Evolutionary conservation across 331 rosid genomes (phyloP).

Genomic region (Pyracantha coccinea): DNA sequence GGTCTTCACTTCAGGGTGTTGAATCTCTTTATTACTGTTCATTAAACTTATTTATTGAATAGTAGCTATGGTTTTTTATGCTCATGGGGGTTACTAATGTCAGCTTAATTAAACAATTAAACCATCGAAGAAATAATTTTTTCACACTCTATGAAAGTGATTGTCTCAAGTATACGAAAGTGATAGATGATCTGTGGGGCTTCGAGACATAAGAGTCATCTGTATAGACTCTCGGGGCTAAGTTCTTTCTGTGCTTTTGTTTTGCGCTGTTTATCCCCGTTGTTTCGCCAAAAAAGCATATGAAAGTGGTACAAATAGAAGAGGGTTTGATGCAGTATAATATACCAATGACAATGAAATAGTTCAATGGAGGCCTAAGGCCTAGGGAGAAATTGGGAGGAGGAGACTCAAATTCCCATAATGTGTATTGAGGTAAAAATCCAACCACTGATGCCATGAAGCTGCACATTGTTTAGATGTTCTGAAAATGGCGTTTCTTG

Average conservation of each 20-base stretch:
- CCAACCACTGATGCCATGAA: neutral
- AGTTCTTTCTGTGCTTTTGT: neutral
- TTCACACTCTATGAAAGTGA: neutral
- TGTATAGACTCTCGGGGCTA: neutral
- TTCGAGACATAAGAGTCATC: neutral
- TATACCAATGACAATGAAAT: neutral
- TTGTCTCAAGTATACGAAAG: neutral
- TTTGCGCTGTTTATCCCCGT: neutral
- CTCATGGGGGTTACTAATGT: constrained; percentile 1
- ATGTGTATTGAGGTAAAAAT: neutral
- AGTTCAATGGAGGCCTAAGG: neutral
- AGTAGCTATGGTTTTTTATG: neutral
- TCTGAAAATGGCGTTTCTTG: neutral
- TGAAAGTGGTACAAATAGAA: neutral
- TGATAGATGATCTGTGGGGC: neutral
- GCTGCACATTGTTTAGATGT: neutral
- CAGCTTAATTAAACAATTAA: neutral
- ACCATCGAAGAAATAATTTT: neutral
- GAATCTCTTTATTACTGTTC: constrained; percentile 1
- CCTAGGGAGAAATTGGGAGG: neutral
- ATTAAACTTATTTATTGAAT: neutral
- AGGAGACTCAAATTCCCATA: neutral
- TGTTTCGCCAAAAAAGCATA: neutral
- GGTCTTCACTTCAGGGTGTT: neutral
- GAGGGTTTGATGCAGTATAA: neutral